phyloP scores from a whole-genome alignment of 2,329 filamentous ascomycete species.

The Fusarium verrucosum region DNA sequence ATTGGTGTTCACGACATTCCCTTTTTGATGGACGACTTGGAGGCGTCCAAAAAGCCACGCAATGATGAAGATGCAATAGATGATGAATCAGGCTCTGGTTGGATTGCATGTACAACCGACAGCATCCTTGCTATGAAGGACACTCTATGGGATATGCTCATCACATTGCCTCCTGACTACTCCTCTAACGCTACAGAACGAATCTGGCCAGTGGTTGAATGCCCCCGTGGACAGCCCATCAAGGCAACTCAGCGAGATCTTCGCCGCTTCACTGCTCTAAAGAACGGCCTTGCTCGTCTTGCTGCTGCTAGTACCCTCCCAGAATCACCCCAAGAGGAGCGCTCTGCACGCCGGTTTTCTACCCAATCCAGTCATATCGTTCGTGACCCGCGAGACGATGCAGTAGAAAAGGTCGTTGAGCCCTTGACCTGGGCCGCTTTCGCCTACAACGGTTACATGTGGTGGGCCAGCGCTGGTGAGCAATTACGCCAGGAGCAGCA shows the following conservation, averaged over 20 bases:
- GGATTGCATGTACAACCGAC: slow-evolving; percentile 96
- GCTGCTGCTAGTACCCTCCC: slow-evolving; percentile 40
- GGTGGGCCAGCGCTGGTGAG: slow-evolving; percentile 88
- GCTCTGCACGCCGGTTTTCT: slow-evolving; percentile 42
- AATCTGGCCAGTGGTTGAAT: slow-evolving; percentile 80
- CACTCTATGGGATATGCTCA: slow-evolving; percentile 86
- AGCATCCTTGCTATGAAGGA: slow-evolving; percentile 89
- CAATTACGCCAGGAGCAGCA: slow-evolving; percentile 68
- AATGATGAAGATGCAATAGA: slow-evolving; percentile 51
- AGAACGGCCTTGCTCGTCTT: slow-evolving; percentile 67
- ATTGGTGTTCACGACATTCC: slow-evolving; percentile 94
- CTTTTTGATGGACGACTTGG: slow-evolving; percentile 72
- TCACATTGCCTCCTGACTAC: slow-evolving; percentile 77
- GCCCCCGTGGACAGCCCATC: slow-evolving; percentile 69
- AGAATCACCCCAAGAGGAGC: slow-evolving; percentile 44
- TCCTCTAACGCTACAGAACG: slow-evolving; percentile 66
- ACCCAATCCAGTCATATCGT: slow-evolving; percentile 43
- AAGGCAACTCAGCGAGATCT: slow-evolving; percentile 92
- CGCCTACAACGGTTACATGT: slow-evolving; percentile 85
- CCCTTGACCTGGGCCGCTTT: slow-evolving; percentile 75
- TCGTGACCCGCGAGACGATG: slow-evolving; percentile 56
- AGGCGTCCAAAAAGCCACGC: slow-evolving; percentile 53
- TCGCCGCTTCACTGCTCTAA: slow-evolving; percentile 77
- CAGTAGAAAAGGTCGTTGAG: slow-evolving; percentile 66
- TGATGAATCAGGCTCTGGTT: slow-evolving; percentile 69